These are phyloP conservation scores for Tilletiopsis washingtonensis DNA, from an alignment of 1,284 basidiomycete genomes.

Conservation along the genomic window DNA sequence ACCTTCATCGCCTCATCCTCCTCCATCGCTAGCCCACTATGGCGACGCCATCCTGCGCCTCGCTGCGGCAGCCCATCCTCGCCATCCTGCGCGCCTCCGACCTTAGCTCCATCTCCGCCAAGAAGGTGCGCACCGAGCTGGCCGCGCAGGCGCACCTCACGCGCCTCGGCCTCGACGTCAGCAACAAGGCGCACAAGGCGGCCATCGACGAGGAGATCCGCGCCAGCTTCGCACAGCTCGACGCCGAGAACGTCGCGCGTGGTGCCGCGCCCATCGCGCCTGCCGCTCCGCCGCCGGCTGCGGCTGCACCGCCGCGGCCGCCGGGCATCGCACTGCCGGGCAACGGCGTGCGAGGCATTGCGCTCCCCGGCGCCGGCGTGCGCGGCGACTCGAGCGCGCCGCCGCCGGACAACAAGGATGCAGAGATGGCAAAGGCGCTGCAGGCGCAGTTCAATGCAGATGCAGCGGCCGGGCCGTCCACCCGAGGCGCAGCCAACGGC, in stretches of 20 bases:
- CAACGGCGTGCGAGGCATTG: neutral
- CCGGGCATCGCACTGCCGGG: neutral
- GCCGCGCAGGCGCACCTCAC: neutral
- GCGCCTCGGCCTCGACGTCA: neutral
- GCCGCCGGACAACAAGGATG: neutral
- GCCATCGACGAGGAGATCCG: neutral
- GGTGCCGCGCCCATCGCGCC: neutral
- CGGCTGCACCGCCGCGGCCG: neutral
- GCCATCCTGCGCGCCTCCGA: conserved; percentile 2
- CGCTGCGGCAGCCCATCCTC: conserved; percentile 4
- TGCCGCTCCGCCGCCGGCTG: neutral
- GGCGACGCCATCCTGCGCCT: too few relatives aligned
- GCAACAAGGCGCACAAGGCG: neutral
- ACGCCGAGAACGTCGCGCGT: neutral
- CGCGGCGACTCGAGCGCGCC: neutral
- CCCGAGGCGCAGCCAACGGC: neutral
- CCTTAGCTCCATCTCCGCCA: neutral
- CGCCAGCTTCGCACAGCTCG: neutral
- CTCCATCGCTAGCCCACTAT: too few relatives aligned
- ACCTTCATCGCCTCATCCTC: too few relatives aligned
- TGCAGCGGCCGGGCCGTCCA: neutral
- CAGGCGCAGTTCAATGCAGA: conserved; percentile 1
- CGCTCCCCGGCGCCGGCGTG: neutral
- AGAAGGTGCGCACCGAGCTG: conserved; percentile 4
- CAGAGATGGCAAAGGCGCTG: neutral